A percentile compares a stretch with the other conserved stretches of the same genome.
Evolutionary conservation across 164 flowering plant genomes (phyloP).

Genomic region (Liquidambar formosana): DNA sequence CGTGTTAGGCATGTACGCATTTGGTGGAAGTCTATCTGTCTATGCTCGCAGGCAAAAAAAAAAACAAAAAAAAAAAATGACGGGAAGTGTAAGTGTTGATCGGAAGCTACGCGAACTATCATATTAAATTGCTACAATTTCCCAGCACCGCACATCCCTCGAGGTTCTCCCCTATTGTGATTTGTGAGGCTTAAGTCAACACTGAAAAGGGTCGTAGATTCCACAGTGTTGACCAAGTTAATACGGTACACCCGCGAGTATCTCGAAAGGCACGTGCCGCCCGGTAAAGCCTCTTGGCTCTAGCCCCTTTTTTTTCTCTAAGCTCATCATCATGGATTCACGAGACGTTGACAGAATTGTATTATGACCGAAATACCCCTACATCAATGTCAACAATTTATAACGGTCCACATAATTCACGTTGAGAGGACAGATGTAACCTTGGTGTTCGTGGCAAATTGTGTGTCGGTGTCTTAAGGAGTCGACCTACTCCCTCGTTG

Average conservation of each 20-base stretch:
- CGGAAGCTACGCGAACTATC: constrained; percentile 3
- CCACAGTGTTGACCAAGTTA: constrained; percentile 16
- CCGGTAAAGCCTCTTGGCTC: no score
- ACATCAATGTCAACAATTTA: not conserved
- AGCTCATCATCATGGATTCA: not conserved
- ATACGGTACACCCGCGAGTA: constrained; percentile 12
- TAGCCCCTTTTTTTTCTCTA: no score
- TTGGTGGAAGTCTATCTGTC: not conserved
- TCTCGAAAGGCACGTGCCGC: constrained; percentile 11
- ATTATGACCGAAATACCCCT: not conserved
- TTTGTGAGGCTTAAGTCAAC: constrained; percentile 9
- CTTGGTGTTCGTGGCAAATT: no score
- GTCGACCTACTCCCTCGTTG: no score
- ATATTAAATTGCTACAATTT: constrained; percentile 7
- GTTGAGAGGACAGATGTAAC: no score
- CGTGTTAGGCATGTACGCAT: not conserved
- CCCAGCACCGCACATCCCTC: not conserved
- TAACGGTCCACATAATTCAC: no score
- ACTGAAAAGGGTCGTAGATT: not conserved
- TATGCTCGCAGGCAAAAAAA: no score
- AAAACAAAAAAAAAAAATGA: no score
- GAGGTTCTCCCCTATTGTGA: no score
- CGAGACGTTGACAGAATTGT: not conserved
- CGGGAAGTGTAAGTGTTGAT: not conserved
- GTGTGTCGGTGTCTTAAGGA: no score